These are phyloP conservation scores for Alternaria triticimaculans DNA, from an alignment of 2,329 filamentous ascomycete species.

Conservation along the genomic window DNA sequence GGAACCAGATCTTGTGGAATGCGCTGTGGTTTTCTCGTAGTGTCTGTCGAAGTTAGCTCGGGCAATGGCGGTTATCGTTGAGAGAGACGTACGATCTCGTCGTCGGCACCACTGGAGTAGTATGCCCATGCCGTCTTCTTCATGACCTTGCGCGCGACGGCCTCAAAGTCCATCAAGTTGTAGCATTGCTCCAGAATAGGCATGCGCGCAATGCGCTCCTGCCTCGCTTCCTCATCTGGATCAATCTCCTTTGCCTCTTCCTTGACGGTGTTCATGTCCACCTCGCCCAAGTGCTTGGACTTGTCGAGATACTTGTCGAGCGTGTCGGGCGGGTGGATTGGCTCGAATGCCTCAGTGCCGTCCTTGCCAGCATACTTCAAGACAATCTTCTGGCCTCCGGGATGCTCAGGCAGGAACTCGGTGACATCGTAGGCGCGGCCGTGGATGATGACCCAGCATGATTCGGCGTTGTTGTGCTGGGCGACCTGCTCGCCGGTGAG, in stretches of 20 bases:
- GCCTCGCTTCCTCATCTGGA: conserved; percentile 75
- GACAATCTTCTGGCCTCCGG: conserved; percentile 82
- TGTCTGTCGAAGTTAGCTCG: conserved; percentile 63
- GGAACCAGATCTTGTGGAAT: conserved; percentile 98
- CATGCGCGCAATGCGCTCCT: conserved; percentile 64
- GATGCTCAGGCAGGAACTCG: conserved; percentile 69
- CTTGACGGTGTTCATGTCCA: conserved; percentile 46
- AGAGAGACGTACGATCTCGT: conserved; percentile 72
- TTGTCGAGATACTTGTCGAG: conserved; percentile 52
- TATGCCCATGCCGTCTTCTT: conserved; percentile 98
- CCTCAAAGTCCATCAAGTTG: conserved; percentile 79
- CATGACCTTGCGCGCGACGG: conserved; percentile 88
- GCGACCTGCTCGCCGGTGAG: conserved; percentile 60
- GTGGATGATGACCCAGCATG: conserved; percentile 76
- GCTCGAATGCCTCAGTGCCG: conserved; percentile 57
- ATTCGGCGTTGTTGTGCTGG: conserved; percentile 80
- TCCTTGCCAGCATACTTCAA: conserved; percentile 73
- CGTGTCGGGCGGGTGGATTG: conserved; percentile 60
- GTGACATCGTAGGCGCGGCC: conserved; percentile 72
- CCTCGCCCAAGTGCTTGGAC: conserved; percentile 50
- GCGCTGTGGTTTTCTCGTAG: conserved; percentile 94
- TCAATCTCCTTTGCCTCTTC: conserved; percentile 44
- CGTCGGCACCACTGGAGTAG: conserved; percentile 91
- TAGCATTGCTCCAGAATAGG: conserved; percentile 56
- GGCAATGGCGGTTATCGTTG: neutral